phyloP scores from a whole-genome alignment of 2,329 filamentous ascomycete species.

The Pyrenochaeta sp. region DNA sequence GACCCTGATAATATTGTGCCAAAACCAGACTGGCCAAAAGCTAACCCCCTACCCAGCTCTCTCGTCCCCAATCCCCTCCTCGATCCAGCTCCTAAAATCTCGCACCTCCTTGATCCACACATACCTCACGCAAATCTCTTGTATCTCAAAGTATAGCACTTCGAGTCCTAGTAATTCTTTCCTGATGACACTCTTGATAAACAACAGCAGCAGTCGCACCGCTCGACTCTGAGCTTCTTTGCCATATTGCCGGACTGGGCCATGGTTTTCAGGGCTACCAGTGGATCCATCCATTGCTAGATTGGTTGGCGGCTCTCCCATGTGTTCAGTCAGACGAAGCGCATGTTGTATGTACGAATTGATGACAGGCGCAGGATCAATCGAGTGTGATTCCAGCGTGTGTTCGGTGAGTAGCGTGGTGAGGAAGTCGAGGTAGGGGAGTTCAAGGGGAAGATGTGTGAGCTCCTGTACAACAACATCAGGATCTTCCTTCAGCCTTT shows the following conservation, averaged over 20 bases:
- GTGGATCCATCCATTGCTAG: constrained; percentile 3
- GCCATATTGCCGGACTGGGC: constrained; percentile 29
- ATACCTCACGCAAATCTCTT: constrained; percentile 50
- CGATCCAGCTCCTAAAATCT: constrained; percentile 45
- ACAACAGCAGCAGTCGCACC: constrained; percentile 47
- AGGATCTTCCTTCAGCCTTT: constrained; percentile 29
- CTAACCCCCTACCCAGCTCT: neutral
- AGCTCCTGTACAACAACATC: constrained; percentile 34
- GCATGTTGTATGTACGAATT: constrained; percentile 49
- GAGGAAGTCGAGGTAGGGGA: constrained; percentile 49
- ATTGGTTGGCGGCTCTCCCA: constrained; percentile 23
- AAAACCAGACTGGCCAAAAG: neutral
- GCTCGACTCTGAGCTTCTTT: constrained; percentile 46
- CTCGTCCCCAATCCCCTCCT: constrained; percentile 19
- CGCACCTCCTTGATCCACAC: constrained; percentile 51
- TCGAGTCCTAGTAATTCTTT: constrained; percentile 40
- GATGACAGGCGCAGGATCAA: constrained; percentile 40
- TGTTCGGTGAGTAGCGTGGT: constrained; percentile 44
- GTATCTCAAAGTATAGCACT: constrained; percentile 49
- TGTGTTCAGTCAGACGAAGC: constrained; percentile 44
- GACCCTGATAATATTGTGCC: neutral
- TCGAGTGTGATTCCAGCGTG: constrained; percentile 27
- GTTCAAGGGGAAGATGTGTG: constrained; percentile 45
- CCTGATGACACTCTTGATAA: constrained; percentile 47
- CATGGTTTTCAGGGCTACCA: constrained; percentile 7